These are phyloP conservation scores for Bolboschoenoplectus hybrid DNA, from an alignment of 202 grass and related monocot genomes.

Conservation along the genomic window DNA sequence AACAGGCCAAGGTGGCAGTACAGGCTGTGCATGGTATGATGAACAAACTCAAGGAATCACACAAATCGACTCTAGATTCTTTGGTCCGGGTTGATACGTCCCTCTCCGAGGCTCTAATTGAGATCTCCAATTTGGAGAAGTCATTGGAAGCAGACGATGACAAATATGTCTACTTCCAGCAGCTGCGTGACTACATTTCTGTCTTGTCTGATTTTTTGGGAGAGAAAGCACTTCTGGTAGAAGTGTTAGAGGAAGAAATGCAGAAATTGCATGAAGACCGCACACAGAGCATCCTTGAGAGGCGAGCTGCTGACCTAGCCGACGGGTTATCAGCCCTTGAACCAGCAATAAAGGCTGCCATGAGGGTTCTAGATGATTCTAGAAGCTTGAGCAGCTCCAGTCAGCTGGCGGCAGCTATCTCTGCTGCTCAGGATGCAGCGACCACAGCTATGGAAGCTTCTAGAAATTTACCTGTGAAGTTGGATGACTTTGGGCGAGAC, in stretches of 20 bases:
- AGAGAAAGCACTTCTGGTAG: slow-evolving; percentile 88
- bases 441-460: slow-evolving; percentile 64
- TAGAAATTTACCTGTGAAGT: slow-evolving; percentile 60
- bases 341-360: slow-evolving; percentile 76
- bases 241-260: slow-evolving; percentile 92
- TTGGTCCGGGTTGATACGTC: slow-evolving; percentile 67
- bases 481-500: slow-evolving; percentile 95
- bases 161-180: slow-evolving; percentile 89
- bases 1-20: slow-evolving; percentile 80
- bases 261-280: slow-evolving; percentile 80
- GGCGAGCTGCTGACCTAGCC: slow-evolving; percentile 63
- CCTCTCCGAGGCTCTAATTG: slow-evolving; percentile 79
- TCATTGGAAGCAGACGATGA: slow-evolving; percentile 66
- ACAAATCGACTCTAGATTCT: slow-evolving; percentile 63
- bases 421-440: slow-evolving; percentile 70
- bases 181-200: slow-evolving; percentile 82
- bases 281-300: slow-evolving; percentile 60
- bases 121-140: slow-evolving; percentile 71
- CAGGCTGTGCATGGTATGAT: slow-evolving; percentile 82
- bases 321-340: slow-evolving; percentile 75
- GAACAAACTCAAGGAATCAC: slow-evolving; percentile 70
- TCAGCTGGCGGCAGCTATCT: slow-evolving; percentile 69
- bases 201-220: slow-evolving; percentile 92
- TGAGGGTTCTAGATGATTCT: slow-evolving; percentile 70
- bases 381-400: slow-evolving; percentile 39